These are phyloP conservation scores for Exophiala spinifera DNA, from an alignment of 2,329 filamentous ascomycete genomes.

Conservation along the genomic window DNA sequence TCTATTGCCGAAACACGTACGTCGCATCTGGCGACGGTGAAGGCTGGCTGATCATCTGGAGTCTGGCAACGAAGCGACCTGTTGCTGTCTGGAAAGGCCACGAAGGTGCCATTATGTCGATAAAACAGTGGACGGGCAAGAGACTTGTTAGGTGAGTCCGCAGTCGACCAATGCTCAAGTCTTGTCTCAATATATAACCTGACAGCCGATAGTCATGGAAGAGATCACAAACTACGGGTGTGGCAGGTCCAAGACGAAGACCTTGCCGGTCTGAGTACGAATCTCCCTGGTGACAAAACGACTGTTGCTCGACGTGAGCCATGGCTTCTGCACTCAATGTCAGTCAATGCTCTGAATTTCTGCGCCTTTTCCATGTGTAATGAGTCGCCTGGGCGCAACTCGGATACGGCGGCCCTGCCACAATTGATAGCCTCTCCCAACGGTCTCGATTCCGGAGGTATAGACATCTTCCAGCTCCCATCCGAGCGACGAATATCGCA, in stretches of 20 bases:
- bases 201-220: constrained; percentile 66
- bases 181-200: constrained; percentile 26
- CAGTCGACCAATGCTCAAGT: too few species aligned
- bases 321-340: constrained; percentile 79
- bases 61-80: constrained; percentile 74
- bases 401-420: not conserved
- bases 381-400: constrained; percentile 26
- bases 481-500: constrained; percentile 66
- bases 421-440: constrained; percentile 74
- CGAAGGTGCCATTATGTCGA: constrained; percentile 69
- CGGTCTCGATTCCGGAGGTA: constrained; percentile 67
- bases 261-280: constrained; percentile 55
- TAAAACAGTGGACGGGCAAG: constrained; percentile 67
- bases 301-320: constrained; percentile 55
- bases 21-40: constrained; percentile 86
- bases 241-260: constrained; percentile 74
- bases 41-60: constrained; percentile 85
- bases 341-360: constrained; percentile 94
- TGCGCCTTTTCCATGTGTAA: constrained; percentile 72
- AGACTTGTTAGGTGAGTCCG: constrained; percentile 75
- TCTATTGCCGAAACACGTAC: constrained; percentile 69
- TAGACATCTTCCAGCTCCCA: constrained; percentile 83
- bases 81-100: constrained; percentile 86
- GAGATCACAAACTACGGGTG: constrained; percentile 80
- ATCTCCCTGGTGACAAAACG: constrained; percentile 66